Conservation (phyloP, 2,329 filamentous ascomycete species). For the Trichoderma atrobrunneum region DNA sequence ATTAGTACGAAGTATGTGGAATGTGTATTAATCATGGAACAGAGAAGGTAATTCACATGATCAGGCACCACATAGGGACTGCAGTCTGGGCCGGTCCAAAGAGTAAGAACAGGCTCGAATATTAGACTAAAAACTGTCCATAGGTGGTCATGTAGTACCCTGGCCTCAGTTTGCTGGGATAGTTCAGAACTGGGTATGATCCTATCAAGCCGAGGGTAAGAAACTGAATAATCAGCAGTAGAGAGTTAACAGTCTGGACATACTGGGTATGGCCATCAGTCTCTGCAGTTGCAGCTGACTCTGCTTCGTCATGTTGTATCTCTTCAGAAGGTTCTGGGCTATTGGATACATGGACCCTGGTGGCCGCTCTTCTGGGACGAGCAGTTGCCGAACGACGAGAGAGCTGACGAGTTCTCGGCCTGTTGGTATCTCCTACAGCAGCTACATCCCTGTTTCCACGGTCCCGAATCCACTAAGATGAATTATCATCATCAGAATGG, state of each 20-base stretch:
- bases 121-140: neutral
- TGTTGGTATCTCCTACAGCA: neutral
- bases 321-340: neutral
- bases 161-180: neutral
- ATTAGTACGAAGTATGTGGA: neutral
- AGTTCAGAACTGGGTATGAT: neutral
- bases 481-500: neutral
- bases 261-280: neutral
- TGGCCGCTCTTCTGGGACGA: neutral
- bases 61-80: neutral
- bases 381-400: neutral
- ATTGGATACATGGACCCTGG: neutral
- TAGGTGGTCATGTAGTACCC: neutral
- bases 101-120: neutral
- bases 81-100: slow-evolving; percentile 2
- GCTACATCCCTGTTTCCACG: neutral
- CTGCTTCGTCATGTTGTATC: neutral
- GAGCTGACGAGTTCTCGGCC: neutral
- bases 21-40: neutral
- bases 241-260: neutral
- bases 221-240: neutral
- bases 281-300: neutral
- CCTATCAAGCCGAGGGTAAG: neutral
- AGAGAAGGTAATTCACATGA: neutral
- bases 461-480: neutral